Base-by-base conservation (phyloP, 495 filamentous ascomycete genomes). In the Penicillium lagena region DNA sequence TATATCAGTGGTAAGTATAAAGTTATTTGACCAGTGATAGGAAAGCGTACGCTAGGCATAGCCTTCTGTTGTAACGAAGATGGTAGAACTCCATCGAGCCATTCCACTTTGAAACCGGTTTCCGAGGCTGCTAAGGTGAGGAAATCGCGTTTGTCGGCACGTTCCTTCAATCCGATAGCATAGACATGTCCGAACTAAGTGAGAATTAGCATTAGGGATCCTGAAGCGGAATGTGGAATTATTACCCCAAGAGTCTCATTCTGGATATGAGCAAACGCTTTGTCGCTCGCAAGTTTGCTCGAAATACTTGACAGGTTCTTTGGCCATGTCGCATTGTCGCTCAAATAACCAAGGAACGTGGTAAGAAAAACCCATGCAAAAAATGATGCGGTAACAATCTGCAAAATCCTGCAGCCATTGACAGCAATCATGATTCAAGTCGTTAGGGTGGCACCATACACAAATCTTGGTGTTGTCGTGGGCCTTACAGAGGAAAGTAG, bases 61-160 rank as follows among this genome's bases (percentile, higher is more conserved):
- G 58, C 48, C 34, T 66, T 63, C 37, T 57, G 45, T 4, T 43
- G 37, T 27, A 63, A 35, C 9, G 50, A 48, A 9, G 54, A 50
- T 10, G 55, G 48, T 9, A 39, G 39, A 10, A 63, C 64, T 0
- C 79, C 82, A 33, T 76, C 64, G 11, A 83, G 57, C 57, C 75
- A 80, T 1, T 77, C 74, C 2, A 82, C 56, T 6, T 66, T 63
- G 14, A 86, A 60, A 9, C 71, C 70, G 9, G 64, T 73, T 2
- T 78, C 51, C 1, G 71, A 72, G 4, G 80, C 73, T 2, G 75
- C 68, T 2, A 83, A 57, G 2, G 64, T 60, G 40, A 85, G 67
- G 9, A 71, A 77, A 67, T 87, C 80, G 15, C 78, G 76, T 28
- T 81, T 78, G 48, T 86, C 83, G 7, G 75, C 73, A 13, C 83